phyloP scores from a whole-genome alignment of 768 basidiomycete genomes.

The Myochromella boudieri region DNA sequence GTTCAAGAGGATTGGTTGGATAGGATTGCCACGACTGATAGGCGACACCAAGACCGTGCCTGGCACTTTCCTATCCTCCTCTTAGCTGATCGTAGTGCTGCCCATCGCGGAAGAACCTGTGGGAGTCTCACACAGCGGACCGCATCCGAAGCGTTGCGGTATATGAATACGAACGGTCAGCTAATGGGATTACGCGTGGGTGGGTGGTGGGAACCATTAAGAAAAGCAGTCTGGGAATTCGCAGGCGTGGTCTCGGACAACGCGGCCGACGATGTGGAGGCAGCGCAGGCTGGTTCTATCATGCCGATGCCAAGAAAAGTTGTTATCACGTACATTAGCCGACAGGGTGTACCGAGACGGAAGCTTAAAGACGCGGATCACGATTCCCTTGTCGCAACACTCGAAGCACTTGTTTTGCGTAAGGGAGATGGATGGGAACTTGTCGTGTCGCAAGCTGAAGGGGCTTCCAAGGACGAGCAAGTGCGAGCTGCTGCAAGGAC shows the following conservation, averaged over 20 bases:
- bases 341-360: conserved; percentile 55
- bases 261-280: conserved; percentile 6
- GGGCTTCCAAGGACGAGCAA: conserved; percentile 75
- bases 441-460: conserved; percentile 60
- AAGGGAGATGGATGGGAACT: conserved; percentile 54
- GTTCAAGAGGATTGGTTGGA: conserved; percentile 72
- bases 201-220: conserved; percentile 81
- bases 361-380: conserved; percentile 60
- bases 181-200: conserved; percentile 42
- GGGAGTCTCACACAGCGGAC: conserved; percentile 68
- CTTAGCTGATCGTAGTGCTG: conserved; percentile 73
- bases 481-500: conserved; percentile 62
- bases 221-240: conserved; percentile 64
- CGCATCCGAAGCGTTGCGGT: conserved; percentile 65
- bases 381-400: conserved; percentile 45
- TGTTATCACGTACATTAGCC: conserved; percentile 71
- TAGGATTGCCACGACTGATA: conserved; percentile 35
- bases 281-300: conserved; percentile 23
- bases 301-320: conserved; percentile 47
- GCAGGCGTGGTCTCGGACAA: conserved; percentile 42
- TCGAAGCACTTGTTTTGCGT: conserved; percentile 49
- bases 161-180: conserved; percentile 35
- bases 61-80: conserved; percentile 74
- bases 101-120: conserved; percentile 65
- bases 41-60: conserved; percentile 44